Evolutionary conservation across 805 yeast species (phyloP).

Genomic region (Suhomyces pyralidae): DNA sequence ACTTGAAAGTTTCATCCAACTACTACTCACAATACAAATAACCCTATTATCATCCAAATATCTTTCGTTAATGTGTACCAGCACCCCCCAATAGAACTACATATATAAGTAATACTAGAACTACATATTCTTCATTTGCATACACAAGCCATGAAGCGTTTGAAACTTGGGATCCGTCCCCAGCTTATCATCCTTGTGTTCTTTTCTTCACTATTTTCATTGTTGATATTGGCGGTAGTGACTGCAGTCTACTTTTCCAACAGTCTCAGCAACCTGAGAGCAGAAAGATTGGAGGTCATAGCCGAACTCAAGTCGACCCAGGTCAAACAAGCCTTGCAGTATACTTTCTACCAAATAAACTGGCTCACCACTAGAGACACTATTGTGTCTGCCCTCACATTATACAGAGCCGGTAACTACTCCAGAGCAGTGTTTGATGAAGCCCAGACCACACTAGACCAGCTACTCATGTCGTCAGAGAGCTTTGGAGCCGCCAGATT

Average conservation of each 20-base stretch:
- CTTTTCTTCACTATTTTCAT: slow-evolving; percentile 64
- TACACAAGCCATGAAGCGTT: slow-evolving; percentile 25
- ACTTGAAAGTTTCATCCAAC: neutral
- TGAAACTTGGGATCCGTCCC: slow-evolving; percentile 65
- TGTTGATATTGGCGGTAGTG: slow-evolving; percentile 70
- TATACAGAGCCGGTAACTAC: slow-evolving; percentile 70
- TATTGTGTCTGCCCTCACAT: slow-evolving; percentile 56
- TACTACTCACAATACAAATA: neutral
- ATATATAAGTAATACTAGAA: neutral
- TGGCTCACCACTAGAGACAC: slow-evolving; percentile 62
- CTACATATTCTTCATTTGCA: neutral
- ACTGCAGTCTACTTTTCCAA: slow-evolving; percentile 69
- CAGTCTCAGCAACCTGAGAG: slow-evolving; percentile 58
- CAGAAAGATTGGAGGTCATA: slow-evolving; percentile 70
- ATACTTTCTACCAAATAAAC: slow-evolving; percentile 63
- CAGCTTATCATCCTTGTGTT: slow-evolving; percentile 73
- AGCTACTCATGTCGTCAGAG: slow-evolving; percentile 62
- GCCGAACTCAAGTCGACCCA: slow-evolving; percentile 82
- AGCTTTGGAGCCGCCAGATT: slow-evolving; percentile 61
- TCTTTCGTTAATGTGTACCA: neutral
- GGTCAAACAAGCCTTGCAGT: slow-evolving; percentile 62
- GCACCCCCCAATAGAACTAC: neutral
- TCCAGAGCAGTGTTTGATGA: slow-evolving; percentile 42
- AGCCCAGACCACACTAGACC: slow-evolving; percentile 49
- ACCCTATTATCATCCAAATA: neutral